Evolutionary conservation across 1,284 basidiomycete species (phyloP).

Genomic region (Caloboletus inedulis): DNA sequence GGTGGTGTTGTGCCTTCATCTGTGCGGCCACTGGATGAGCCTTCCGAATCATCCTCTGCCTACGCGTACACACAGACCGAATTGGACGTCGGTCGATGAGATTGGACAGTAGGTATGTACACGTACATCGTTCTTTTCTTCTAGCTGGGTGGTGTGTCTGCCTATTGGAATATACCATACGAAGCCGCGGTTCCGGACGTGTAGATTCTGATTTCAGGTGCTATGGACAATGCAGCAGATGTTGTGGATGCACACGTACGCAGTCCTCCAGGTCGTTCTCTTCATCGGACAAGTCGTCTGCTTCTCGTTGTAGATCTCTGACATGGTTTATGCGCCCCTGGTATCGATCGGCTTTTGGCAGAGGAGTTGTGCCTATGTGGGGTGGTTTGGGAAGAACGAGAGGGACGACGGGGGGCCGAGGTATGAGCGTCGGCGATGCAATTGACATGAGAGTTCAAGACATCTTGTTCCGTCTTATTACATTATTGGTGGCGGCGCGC

Average conservation of each 20-base stretch:
- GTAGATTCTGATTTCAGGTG: slow-evolving; percentile 43
- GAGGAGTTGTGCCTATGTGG: slow-evolving; percentile 61
- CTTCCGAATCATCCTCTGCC: slow-evolving; percentile 46
- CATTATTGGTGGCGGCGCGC: neutral
- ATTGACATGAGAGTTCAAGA: slow-evolving; percentile 43
- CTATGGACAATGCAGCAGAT: neutral
- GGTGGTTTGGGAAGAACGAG: slow-evolving; percentile 63
- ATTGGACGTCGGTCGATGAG: slow-evolving; percentile 1
- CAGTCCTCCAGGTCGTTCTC: slow-evolving; percentile 75
- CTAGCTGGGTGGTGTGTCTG: slow-evolving; percentile 64
- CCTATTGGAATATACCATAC: slow-evolving; percentile 72
- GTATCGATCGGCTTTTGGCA: slow-evolving; percentile 46
- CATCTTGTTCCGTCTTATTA: neutral
- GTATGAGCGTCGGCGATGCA: slow-evolving; percentile 66
- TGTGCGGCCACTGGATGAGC: slow-evolving; percentile 34
- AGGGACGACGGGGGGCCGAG: slow-evolving; percentile 58
- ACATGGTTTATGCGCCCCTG: slow-evolving; percentile 56
- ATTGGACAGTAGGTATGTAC: neutral
- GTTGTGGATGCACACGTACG: slow-evolving; percentile 38
- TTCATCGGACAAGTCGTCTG: slow-evolving; percentile 83
- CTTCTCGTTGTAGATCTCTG: slow-evolving; percentile 72
- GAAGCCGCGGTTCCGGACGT: slow-evolving; percentile 63
- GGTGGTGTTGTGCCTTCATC: slow-evolving; percentile 46
- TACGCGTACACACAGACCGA: slow-evolving; percentile 16
- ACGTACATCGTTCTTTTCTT: slow-evolving; percentile 80